Evolutionary conservation across 2,329 filamentous ascomycete genomes (phyloP).

Genomic region (Hortaea werneckii): DNA sequence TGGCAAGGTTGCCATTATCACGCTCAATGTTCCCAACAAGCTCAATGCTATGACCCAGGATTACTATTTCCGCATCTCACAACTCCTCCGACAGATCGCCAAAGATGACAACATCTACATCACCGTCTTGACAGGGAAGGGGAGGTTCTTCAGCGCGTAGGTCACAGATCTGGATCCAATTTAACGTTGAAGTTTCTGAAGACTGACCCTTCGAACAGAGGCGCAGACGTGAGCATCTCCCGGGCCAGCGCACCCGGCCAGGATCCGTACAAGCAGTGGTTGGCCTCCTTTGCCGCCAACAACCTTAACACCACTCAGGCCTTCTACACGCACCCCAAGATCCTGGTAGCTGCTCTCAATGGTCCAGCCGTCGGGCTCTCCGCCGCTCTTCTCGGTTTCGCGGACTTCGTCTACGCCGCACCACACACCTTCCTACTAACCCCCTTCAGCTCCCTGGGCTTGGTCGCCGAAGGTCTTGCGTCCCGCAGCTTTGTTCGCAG

Average conservation of each 20-base stretch:
- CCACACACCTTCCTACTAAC: conserved; percentile 79
- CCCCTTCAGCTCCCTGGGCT: conserved; percentile 79
- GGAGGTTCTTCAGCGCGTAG: conserved; percentile 79
- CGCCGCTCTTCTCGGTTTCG: conserved; percentile 70
- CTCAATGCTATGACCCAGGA: conserved; percentile 69
- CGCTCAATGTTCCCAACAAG: conserved; percentile 74
- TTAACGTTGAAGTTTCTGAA: not conserved
- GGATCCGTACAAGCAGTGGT: conserved; percentile 46
- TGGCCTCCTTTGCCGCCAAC: conserved; percentile 65
- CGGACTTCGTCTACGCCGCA: conserved; percentile 84
- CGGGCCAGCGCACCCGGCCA: conserved; percentile 23
- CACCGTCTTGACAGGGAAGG: conserved; percentile 74
- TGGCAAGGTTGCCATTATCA: conserved; percentile 70
- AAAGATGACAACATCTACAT: conserved; percentile 69
- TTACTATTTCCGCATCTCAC: conserved; percentile 68
- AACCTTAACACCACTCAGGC: conserved; percentile 85
- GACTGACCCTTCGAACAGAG: conserved; percentile 39
- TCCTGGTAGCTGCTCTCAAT: conserved; percentile 84
- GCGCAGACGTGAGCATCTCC: conserved; percentile 61
- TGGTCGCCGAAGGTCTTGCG: conserved; percentile 81
- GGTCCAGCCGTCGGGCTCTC: conserved; percentile 83
- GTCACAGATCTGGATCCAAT: conserved; percentile 14
- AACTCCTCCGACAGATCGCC: conserved; percentile 66
- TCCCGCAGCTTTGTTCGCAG: conserved; percentile 68
- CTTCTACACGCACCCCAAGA: conserved; percentile 89